phyloP scores from a whole-genome alignment of 192 early-diverging fungal genomes.

The Helicostylum pulchrum region DNA sequence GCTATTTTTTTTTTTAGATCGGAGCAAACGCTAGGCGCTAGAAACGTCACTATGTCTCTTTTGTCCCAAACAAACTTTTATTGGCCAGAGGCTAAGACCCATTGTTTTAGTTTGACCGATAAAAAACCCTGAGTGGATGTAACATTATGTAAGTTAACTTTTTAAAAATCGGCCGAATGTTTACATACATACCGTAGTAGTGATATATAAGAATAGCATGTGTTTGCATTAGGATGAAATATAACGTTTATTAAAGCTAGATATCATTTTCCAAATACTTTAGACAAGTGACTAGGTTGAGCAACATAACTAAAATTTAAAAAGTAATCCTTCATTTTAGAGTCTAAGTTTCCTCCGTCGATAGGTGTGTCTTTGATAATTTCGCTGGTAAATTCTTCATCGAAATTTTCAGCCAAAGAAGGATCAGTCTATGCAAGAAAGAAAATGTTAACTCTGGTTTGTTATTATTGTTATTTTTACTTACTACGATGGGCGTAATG shows the following conservation, averaged over 20 bases:
- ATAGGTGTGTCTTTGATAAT: slow-evolving; percentile 51
- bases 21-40: no score
- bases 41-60: no score
- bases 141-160: no score
- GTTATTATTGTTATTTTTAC: background rate
- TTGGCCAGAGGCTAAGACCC: no score
- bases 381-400: slow-evolving; percentile 65
- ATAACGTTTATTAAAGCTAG: background rate
- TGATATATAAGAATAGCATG: no score
- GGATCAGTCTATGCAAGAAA: slow-evolving; percentile 41
- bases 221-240: background rate
- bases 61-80: no score
- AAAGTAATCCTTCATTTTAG: slow-evolving; percentile 29
- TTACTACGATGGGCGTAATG: slow-evolving; percentile 60
- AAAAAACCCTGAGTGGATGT: no score
- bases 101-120: no score
- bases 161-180: no score
- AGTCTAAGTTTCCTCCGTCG: slow-evolving; percentile 15
- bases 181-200: no score
- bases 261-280: background rate
- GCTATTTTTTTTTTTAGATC: no score
- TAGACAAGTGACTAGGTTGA: slow-evolving; percentile 11
- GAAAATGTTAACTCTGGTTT: background rate
- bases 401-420: slow-evolving; percentile 79
- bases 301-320: slow-evolving; percentile 41